Evolutionary conservation across 2,329 filamentous ascomycete species (phyloP), one percentile per base, ranked within the genome.

Genomic region (Periconia sp.): DNA sequence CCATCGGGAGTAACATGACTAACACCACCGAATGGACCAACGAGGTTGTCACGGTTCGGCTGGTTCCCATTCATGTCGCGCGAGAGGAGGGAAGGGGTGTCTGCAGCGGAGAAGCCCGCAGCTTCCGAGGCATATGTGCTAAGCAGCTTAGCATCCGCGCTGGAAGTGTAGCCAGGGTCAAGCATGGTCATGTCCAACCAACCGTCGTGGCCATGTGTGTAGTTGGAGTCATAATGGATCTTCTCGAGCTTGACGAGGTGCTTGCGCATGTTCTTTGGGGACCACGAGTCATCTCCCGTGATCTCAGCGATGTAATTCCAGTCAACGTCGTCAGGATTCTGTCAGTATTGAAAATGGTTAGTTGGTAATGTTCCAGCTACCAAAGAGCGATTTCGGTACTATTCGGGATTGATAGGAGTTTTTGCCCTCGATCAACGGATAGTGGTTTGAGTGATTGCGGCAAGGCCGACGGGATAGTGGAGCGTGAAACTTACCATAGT

Each of bases 221-320:
- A 57, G 11, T 54, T 58, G 43, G 54, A 57, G 34, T 61, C 57
- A 43, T 61, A 59, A 31, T 61, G 59, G 4, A 53, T 48, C 15
- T 49, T 58, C 21, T 63, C 59, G 12, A 58, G 37, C 9, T 50
- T 56, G 25, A 61, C 54, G 33, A 81, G 82, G 62, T 83, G 79
- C 43, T 75, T 69, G 47, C 79, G 73, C 81, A 85, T 84, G 51
- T 80, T 82, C 1, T 70, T 66, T 0, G 80, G 68, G 0, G 70
- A 67, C 83, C 83, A 86, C 0, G 78, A 79, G 2, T 66, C 53
- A 52, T 86, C 83, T 4, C 81, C 81, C 0, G 83, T 86, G 23
- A 83, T 59, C 9, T 71, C 64, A 3, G 77, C 78, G 38, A 86
- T 79, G 49, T 78, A 66, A 31, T 82, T 70, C 70, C 79, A 86